Evolutionary conservation across 2,329 filamentous ascomycete genomes (phyloP).

Genomic region (Apiospora pterosperma): DNA sequence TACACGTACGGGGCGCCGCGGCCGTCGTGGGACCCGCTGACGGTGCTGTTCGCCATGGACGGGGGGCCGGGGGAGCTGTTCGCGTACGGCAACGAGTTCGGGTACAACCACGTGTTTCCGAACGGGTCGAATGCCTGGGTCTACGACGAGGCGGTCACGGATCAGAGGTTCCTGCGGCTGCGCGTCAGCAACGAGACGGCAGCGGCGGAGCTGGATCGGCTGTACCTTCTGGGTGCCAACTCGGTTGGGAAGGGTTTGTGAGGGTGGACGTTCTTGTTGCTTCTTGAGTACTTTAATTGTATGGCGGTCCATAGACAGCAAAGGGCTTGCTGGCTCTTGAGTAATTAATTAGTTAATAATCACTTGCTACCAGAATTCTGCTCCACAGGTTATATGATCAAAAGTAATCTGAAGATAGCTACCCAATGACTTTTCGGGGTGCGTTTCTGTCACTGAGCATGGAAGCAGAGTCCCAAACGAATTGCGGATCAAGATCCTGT

Average conservation of each 20-base stretch:
- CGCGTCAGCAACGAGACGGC: conserved; percentile 23
- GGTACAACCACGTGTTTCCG: conserved; percentile 36
- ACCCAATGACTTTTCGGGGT: too few species aligned
- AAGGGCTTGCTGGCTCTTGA: too few species aligned
- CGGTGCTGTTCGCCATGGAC: conserved; percentile 35
- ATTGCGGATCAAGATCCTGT: too few species aligned
- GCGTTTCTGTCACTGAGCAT: too few species aligned
- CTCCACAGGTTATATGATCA: too few species aligned
- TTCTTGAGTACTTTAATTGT: not conserved
- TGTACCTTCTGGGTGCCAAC: not conserved
- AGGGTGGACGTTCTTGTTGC: not conserved
- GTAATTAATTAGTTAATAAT: too few species aligned
- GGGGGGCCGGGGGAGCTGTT: conserved; percentile 32
- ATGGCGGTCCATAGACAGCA: too few species aligned
- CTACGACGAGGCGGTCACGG: conserved; percentile 27
- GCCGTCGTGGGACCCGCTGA: conserved; percentile 40
- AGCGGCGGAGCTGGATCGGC: not conserved
- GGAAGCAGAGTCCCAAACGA: too few species aligned
- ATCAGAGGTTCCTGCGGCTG: conserved; percentile 38
- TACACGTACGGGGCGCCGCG: conserved; percentile 32
- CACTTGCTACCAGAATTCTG: too few species aligned
- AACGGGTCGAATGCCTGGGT: conserved; percentile 44
- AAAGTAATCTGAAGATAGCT: too few species aligned
- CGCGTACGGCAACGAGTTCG: conserved; percentile 31
- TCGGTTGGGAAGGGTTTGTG: not conserved